Evolutionary conservation across 176 grass and related monocot genomes (phyloP).

Genomic region (Oryza glaberrima): DNA sequence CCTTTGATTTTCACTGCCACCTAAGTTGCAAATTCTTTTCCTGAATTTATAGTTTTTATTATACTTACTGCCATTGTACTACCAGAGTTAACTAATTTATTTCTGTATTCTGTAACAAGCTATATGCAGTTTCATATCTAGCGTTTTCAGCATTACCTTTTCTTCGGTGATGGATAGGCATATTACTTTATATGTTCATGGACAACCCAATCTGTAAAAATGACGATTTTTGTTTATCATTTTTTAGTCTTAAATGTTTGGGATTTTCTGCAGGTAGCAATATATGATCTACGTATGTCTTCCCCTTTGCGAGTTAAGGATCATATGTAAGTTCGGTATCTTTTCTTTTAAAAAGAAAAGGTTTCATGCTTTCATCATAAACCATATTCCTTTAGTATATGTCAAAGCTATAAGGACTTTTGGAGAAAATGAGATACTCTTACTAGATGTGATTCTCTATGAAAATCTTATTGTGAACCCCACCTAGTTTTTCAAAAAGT

Average conservation of each 20-base stretch:
- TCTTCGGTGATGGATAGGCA: neutral
- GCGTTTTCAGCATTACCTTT: neutral
- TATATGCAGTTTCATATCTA: neutral
- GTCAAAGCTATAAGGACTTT: neutral
- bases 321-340: constrained; percentile 82
- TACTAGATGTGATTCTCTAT: constrained; percentile 5
- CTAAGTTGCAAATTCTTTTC: neutral
- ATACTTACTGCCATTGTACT: neutral
- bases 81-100: neutral
- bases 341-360: constrained; percentile 14
- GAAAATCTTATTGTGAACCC: neutral
- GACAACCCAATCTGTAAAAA: constrained; percentile 12
- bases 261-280: constrained; percentile 69
- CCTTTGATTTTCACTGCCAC: neutral
- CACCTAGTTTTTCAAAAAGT: too few species aligned
- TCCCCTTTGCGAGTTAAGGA: constrained; percentile 88
- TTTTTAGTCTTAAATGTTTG: neutral
- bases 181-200: neutral
- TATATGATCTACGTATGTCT: constrained; percentile 92
- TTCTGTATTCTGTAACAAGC: constrained; percentile 21
- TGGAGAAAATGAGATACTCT: constrained; percentile 14
- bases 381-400: neutral
- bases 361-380: neutral
- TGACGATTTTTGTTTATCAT: neutral
- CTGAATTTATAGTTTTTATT: neutral